Evolutionary conservation across 345 rosid species (phyloP).

Genomic region (Melaleuca quinquenervia): DNA sequence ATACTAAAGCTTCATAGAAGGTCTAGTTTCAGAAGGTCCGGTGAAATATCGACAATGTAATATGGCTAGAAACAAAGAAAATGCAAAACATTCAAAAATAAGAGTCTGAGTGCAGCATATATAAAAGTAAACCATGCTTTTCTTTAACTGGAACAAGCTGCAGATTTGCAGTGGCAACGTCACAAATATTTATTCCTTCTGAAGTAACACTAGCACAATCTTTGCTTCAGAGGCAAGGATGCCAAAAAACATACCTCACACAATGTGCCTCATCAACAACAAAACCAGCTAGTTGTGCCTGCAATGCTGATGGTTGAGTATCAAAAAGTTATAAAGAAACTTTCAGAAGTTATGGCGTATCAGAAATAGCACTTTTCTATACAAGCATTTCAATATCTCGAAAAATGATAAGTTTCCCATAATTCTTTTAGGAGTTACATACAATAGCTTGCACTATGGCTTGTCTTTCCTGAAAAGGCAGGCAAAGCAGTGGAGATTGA

Average conservation of each 20-base stretch:
- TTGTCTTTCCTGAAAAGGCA: conserved; percentile 33
- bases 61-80: not conserved
- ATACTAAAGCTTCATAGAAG: not conserved
- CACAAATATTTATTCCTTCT: not conserved
- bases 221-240: not conserved
- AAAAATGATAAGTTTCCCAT: conserved; percentile 60
- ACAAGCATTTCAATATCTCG: conserved; percentile 48
- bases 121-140: not conserved
- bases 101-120: not conserved
- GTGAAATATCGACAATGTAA: no score
- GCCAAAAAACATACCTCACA: conserved; percentile 46
- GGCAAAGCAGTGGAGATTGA: not conserved
- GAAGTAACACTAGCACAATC: not conserved
- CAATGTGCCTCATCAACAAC: conserved; percentile 94
- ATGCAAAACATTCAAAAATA: no score
- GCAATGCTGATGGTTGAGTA: not conserved
- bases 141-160: not conserved
- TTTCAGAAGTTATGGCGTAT: not conserved
- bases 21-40: not conserved
- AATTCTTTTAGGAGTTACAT: conserved; percentile 83
- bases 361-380: conserved; percentile 37
- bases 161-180: not conserved
- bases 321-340: not conserved
- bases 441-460: conserved; percentile 84
- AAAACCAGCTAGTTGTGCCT: conserved; percentile 81